These are phyloP conservation scores for Chaetomiaceae sp. DNA, from an alignment of 2,329 filamentous ascomycete species.

Conservation along the genomic window DNA sequence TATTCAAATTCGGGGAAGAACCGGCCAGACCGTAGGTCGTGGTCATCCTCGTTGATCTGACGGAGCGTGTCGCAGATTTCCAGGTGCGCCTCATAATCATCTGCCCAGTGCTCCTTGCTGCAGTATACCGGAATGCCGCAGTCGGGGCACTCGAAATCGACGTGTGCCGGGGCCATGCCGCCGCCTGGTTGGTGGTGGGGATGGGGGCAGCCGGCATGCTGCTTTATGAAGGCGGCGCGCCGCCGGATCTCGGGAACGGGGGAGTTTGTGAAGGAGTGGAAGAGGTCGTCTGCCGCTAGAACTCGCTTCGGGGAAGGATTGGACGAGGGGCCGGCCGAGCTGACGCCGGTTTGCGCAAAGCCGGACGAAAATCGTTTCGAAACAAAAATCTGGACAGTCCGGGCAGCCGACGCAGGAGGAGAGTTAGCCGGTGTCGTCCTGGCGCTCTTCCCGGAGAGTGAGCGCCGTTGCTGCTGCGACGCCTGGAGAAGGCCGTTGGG, in stretches of 20 bases:
- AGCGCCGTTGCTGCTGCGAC: conserved; percentile 20
- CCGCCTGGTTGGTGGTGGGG: conserved; percentile 71
- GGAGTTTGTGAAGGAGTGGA: conserved; percentile 86
- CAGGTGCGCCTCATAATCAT: conserved; percentile 89
- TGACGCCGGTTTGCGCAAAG: conserved; percentile 16
- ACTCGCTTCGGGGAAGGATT: conserved; percentile 26
- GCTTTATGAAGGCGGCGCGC: conserved; percentile 84
- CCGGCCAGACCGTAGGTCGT: conserved; percentile 84
- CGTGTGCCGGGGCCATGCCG: conserved; percentile 67
- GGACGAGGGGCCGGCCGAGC: conserved; percentile 23
- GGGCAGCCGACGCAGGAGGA: background rate
- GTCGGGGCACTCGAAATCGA: conserved; percentile 92
- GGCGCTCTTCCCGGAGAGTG: conserved; percentile 15
- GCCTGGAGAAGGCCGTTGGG: conserved; percentile 27
- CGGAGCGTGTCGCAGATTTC: conserved; percentile 86
- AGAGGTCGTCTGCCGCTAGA: conserved; percentile 74
- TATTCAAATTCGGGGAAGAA: conserved; percentile 94
- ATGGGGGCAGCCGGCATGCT: conserved; percentile 91
- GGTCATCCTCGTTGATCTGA: conserved; percentile 97
- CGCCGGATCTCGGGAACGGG: conserved; percentile 83
- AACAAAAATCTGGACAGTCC: background rate
- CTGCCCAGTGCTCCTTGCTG: conserved; percentile 90
- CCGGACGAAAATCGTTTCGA: conserved; percentile 20
- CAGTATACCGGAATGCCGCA: conserved; percentile 94
- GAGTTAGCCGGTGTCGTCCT: background rate